Base-by-base conservation (phyloP, 768 basidiomycete genomes). In the Tulasnella sp. region DNA sequence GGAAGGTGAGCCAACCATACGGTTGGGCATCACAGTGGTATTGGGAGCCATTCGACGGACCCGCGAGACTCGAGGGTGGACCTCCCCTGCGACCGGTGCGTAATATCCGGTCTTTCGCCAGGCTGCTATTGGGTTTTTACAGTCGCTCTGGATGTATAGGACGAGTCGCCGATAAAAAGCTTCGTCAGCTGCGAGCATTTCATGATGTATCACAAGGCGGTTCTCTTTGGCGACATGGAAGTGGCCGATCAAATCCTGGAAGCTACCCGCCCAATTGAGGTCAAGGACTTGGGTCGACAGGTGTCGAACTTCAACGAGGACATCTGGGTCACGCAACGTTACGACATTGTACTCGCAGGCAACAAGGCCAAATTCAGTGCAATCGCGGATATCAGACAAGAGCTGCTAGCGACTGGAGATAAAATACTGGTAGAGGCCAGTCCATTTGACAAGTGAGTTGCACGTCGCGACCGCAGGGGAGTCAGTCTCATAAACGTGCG, bases 341-440 rank as follows among this genome's bases (percentile, higher is more conserved):
- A 85, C 79, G 79, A 82, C 73, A 87, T 91, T 67, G 89, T 90
- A 39, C 77, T 86, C 9, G 84, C 86, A 77, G 89, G 88, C 1
- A 90, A 84, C 79, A 71, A 87, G 78, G 84, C 84, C 79, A 91
- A 90, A 81, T 90, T 90, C 80, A 72, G 81, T 45, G 86, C 88
- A 81, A 86, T 88, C 78, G 80, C 78, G 25, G 84, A 84, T 67
- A 72, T 89, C 79, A 81, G 80, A 76, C 75, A 77, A 77, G 83
- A 83, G 78, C 77, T 90, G 78, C 67, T 89, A 42, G 85, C 67
- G 22, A 90, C 89, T 0, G 87, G 87, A 49, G 87, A 89, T 79
- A 88, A 87, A 25, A 88, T 89, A 74, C 86, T 93, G 40, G 82
- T 93, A 5, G 92, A 93, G 86, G 91, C 90, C 31, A 89, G 88